Conservation (phyloP, 371 early-diverging fungal species). For the Syncephalis fuscata region DNA sequence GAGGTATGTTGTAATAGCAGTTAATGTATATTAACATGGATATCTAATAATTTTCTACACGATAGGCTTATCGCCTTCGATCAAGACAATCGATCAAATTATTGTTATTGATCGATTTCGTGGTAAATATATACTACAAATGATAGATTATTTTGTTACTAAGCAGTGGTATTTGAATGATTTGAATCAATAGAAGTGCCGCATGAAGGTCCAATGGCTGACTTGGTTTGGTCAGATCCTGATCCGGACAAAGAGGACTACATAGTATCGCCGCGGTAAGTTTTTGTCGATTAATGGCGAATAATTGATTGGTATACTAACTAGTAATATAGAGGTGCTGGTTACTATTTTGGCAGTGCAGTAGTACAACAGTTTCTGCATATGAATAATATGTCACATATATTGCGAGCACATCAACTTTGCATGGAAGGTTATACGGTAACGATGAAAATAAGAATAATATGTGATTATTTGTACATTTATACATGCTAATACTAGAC, state of each 20-base stretch:
- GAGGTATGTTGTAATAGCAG: conserved; percentile 41
- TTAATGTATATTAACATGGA: conserved; percentile 3
- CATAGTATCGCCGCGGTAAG: conserved; percentile 63
- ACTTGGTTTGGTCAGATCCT: conserved; percentile 98
- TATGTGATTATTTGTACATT: conserved; percentile 12
- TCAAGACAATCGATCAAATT: conserved; percentile 88
- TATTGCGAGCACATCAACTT: conserved; percentile 89
- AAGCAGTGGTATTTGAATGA: not conserved
- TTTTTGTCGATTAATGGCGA: not conserved
- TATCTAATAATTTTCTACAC: not conserved
- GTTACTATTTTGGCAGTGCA: conserved; percentile 79
- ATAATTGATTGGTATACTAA: not conserved
- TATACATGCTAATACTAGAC: not conserved
- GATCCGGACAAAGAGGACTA: conserved; percentile 65
- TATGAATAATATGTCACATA: conserved; percentile 71
- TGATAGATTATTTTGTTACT: not conserved
- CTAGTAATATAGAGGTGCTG: conserved; percentile 55
- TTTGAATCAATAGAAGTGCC: conserved; percentile 61
- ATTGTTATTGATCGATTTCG: conserved; percentile 74
- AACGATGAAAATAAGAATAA: too few species aligned
- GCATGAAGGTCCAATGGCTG: conserved; percentile 97
- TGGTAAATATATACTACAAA: conserved; percentile 25
- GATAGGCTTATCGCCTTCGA: conserved; percentile 71
- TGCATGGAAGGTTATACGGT: conserved; percentile 92
- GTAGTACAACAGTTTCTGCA: conserved; percentile 74